Evolutionary conservation across 2,329 filamentous ascomycete species (phyloP).

Genomic region (Sporothrix curviconia): DNA sequence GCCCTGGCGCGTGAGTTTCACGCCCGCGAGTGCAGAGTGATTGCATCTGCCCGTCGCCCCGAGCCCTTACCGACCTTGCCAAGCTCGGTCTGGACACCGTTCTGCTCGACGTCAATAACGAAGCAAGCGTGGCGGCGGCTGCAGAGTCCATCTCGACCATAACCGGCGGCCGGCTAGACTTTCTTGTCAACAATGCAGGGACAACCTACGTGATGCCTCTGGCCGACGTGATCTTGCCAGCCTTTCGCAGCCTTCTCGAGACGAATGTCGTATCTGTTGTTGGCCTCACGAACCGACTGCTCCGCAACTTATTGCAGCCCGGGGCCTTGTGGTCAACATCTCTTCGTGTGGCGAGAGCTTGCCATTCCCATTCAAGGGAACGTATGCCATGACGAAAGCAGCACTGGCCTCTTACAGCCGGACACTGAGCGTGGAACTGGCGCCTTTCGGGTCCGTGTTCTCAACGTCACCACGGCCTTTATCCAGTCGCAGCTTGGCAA

Average conservation of each 20-base stretch:
- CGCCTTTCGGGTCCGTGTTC: slow-evolving; percentile 49
- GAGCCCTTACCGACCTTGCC: slow-evolving; percentile 27
- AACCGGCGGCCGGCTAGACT: slow-evolving; percentile 43
- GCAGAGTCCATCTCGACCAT: slow-evolving; percentile 27
- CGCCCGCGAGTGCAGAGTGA: slow-evolving; percentile 30
- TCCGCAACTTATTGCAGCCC: slow-evolving; percentile 42
- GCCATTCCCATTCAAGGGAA: slow-evolving; percentile 45
- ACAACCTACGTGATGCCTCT: slow-evolving; percentile 41
- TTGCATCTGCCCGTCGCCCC: slow-evolving; percentile 33
- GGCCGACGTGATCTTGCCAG: slow-evolving; percentile 43
- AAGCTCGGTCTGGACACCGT: slow-evolving; percentile 24
- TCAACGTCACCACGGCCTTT: slow-evolving; percentile 43
- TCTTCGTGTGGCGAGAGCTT: slow-evolving; percentile 44
- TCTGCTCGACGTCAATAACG: slow-evolving; percentile 26
- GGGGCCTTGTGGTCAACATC: slow-evolving; percentile 49
- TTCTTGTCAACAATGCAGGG: slow-evolving; percentile 52
- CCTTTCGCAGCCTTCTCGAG: slow-evolving; percentile 47
- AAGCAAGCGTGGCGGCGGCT: slow-evolving; percentile 25
- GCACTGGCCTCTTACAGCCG: slow-evolving; percentile 48
- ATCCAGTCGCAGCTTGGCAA: slow-evolving; percentile 42
- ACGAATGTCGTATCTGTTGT: slow-evolving; percentile 52
- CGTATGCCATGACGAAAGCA: slow-evolving; percentile 50
- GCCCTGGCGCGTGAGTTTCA: slow-evolving; percentile 28
- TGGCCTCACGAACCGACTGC: slow-evolving; percentile 45
- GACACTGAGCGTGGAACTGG: slow-evolving; percentile 45